Conservation (phyloP, 1,284 basidiomycete genomes). For the Rhodotorula mucilaginosa region DNA sequence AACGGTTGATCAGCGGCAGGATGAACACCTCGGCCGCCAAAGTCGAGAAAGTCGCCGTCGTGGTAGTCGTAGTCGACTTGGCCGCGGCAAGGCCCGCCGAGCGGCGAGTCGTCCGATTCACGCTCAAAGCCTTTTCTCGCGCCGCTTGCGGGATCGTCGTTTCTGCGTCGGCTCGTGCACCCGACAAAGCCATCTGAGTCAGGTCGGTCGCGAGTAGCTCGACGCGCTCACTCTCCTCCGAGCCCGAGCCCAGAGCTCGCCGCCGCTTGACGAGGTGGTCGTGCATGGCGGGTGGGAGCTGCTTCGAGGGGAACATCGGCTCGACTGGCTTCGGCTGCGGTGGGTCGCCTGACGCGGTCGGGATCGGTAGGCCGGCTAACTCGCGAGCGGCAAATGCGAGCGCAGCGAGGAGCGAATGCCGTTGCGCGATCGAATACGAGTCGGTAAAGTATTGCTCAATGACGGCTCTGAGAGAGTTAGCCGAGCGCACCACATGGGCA, state of each 20-base stretch:
- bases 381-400: conserved; percentile 81
- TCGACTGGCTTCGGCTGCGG: too few species aligned
- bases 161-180: conserved; percentile 55
- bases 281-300: conserved; percentile 24
- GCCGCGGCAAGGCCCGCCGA: not conserved
- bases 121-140: conserved; percentile 70
- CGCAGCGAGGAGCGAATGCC: conserved; percentile 78
- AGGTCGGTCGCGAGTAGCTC: conserved; percentile 61
- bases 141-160: conserved; percentile 60
- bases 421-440: conserved; percentile 82
- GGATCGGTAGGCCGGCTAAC: conserved; percentile 61
- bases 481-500: not conserved
- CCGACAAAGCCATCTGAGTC: conserved; percentile 60
- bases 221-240: not conserved
- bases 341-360: not conserved
- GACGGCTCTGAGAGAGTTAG: conserved; percentile 59
- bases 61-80: not conserved
- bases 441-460: conserved; percentile 89
- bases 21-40: conserved; percentile 82
- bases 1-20: conserved; percentile 80
- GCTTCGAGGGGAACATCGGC: conserved; percentile 24
- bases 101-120: conserved; percentile 48
- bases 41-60: conserved; percentile 57
- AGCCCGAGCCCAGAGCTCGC: not conserved
- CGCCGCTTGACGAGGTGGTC: conserved; percentile 1